These are phyloP conservation scores for Paecilomyces dactylethromorphus DNA, from an alignment of 2,329 filamentous ascomycete genomes.

Conservation along the genomic window DNA sequence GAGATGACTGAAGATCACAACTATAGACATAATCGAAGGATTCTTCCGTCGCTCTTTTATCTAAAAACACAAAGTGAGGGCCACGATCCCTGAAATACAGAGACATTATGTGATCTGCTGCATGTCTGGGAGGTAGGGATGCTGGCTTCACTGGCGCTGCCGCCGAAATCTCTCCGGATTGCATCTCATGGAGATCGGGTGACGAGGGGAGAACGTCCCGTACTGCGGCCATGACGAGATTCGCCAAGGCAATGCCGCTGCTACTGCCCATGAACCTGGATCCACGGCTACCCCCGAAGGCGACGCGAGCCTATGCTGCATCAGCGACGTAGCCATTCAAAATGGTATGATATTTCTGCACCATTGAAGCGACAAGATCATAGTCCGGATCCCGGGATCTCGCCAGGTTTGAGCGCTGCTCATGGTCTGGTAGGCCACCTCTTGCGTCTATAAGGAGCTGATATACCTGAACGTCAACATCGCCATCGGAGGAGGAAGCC, in stretches of 20 bases:
- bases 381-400: not conserved
- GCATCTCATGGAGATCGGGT: slow-evolving; percentile 4
- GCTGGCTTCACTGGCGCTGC: slow-evolving; percentile 7
- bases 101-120: slow-evolving; percentile 24
- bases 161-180: slow-evolving; percentile 3
- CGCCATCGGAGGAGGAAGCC: not conserved
- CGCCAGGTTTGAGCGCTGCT: not conserved
- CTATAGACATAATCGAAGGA: slow-evolving; percentile 20
- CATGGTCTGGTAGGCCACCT: not conserved
- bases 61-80: slow-evolving; percentile 25
- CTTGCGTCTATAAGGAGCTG: not conserved
- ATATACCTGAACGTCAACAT: not conserved
- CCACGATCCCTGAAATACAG: slow-evolving; percentile 30
- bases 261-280: slow-evolving; percentile 23
- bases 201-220: slow-evolving; percentile 7
- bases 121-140: slow-evolving; percentile 26
- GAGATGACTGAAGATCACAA: slow-evolving; percentile 3
- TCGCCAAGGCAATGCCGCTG: slow-evolving; percentile 27
- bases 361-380: not conserved
- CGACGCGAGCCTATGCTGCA: slow-evolving; percentile 1
- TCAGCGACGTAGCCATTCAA: not conserved
- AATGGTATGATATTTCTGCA: not conserved
- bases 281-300: slow-evolving; percentile 13
- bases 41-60: slow-evolving; percentile 16
- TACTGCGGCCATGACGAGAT: slow-evolving; percentile 27